These are phyloP conservation scores for Hypoxylon lenormandii DNA, from an alignment of 495 filamentous ascomycete genomes.

Conservation along the genomic window DNA sequence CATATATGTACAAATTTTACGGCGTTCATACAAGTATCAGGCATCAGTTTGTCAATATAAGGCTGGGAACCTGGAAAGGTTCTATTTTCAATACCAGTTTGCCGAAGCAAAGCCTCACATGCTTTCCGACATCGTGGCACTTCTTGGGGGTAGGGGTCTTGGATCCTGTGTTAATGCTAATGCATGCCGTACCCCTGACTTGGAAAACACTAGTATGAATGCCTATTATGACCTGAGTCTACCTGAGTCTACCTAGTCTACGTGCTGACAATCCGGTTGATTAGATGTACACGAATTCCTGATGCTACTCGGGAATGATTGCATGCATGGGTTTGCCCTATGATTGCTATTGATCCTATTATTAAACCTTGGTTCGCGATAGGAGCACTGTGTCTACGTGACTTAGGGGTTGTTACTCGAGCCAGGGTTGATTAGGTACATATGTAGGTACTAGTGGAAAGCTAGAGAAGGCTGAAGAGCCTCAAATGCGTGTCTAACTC, in stretches of 20 bases:
- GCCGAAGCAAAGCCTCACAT: neutral
- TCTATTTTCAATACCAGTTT: constrained; percentile 3
- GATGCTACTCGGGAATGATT: neutral
- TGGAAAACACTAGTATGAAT: neutral
- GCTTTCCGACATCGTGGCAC: neutral
- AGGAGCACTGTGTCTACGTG: no score
- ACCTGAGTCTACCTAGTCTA: neutral
- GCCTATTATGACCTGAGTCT: no score
- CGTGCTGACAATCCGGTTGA: neutral
- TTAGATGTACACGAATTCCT: neutral
- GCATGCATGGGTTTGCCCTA: neutral
- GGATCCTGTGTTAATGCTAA: neutral
- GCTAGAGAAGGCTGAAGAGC: neutral
- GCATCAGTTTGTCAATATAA: neutral
- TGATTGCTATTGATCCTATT: neutral
- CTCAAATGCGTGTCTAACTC: neutral
- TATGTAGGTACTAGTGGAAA: no score
- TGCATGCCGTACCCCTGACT: neutral
- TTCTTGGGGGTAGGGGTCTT: neutral
- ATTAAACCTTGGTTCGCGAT: no score
- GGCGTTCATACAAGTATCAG: constrained; percentile 23
- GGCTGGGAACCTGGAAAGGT: constrained; percentile 22
- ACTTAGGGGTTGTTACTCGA: no score
- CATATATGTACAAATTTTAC: constrained; percentile 27
- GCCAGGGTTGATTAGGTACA: no score